These are phyloP conservation scores for Pelargonium fulgidum DNA, from an alignment of 441 rosid species.

Conservation along the genomic window DNA sequence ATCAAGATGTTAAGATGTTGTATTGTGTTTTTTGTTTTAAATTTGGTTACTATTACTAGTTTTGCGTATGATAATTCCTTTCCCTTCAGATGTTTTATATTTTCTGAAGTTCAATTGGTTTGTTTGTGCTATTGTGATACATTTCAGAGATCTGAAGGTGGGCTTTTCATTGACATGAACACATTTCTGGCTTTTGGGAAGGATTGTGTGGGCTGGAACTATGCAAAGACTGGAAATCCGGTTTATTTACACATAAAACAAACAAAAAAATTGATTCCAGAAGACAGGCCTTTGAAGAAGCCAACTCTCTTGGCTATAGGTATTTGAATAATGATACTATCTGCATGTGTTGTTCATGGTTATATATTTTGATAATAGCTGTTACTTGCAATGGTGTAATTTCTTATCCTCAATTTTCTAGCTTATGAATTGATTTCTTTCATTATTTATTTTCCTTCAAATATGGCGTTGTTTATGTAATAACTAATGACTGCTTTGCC, in stretches of 20 bases:
- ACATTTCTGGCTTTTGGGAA: conserved; percentile 89
- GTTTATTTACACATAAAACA: conserved; percentile 85
- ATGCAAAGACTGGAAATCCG: conserved; percentile 73
- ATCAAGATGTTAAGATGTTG: too few species aligned
- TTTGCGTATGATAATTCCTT: neutral
- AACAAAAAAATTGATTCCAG: conserved; percentile 54
- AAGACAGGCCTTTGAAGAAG: conserved; percentile 84
- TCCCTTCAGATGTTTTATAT: neutral
- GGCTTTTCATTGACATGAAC: conserved; percentile 78
- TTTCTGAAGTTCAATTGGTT: neutral
- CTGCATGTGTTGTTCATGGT: neutral
- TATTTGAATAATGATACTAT: conserved; percentile 21
- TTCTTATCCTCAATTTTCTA: too few species aligned
- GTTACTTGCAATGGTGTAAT: too few species aligned
- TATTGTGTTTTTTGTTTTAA: neutral
- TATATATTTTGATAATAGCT: too few species aligned
- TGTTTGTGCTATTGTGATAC: conserved; percentile 19
- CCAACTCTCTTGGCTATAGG: conserved; percentile 90
- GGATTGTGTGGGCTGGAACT: conserved; percentile 78
- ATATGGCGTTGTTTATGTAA: too few species aligned
- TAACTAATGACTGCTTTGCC: too few species aligned
- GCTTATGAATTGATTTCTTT: too few species aligned
- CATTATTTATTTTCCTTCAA: too few species aligned
- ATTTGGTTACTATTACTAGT: neutral
- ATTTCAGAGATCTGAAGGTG: conserved; percentile 81